A percentile compares a stretch with the other conserved stretches of the same genome.
Evolutionary conservation across 345 rosid genomes (phyloP).

Genomic region (Cardamine occulta): DNA sequence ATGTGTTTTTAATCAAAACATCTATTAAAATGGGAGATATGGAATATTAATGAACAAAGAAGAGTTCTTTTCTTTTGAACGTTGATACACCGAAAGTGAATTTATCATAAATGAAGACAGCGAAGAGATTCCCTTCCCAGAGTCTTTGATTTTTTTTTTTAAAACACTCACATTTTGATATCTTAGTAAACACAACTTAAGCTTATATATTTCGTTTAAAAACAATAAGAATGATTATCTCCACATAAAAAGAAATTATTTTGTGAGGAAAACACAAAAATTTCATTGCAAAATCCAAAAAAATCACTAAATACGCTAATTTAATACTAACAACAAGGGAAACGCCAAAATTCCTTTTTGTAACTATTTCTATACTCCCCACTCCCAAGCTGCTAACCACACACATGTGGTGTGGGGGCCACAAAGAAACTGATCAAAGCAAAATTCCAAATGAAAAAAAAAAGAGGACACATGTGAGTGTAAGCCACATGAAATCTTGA

Average conservation of each 20-base stretch:
- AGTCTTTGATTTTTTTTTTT: too few species aligned
- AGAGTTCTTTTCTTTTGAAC: background rate
- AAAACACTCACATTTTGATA: background rate
- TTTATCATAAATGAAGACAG: background rate
- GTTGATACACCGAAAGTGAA: background rate
- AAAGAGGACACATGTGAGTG: slow-evolving; percentile 26
- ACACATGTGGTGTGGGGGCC: slow-evolving; percentile 7
- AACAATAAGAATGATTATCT: too few species aligned
- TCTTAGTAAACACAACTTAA: too few species aligned
- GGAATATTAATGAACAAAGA: background rate
- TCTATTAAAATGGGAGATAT: too few species aligned
- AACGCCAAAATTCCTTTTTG: background rate
- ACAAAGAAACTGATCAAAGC: slow-evolving; percentile 15
- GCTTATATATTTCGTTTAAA: too few species aligned
- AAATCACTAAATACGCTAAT: background rate
- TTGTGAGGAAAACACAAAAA: too few species aligned
- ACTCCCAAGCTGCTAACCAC: background rate
- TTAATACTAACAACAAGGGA: background rate
- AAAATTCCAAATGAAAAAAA: slow-evolving; percentile 10
- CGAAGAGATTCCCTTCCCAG: background rate
- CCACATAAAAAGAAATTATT: too few species aligned
- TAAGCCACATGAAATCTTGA: slow-evolving; percentile 21
- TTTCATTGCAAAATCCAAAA: background rate
- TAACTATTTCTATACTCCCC: too few species aligned
- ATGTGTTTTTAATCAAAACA: too few species aligned